Evolutionary conservation across 1,284 basidiomycete genomes (phyloP).

Genomic region (Thelephora terrestris): DNA sequence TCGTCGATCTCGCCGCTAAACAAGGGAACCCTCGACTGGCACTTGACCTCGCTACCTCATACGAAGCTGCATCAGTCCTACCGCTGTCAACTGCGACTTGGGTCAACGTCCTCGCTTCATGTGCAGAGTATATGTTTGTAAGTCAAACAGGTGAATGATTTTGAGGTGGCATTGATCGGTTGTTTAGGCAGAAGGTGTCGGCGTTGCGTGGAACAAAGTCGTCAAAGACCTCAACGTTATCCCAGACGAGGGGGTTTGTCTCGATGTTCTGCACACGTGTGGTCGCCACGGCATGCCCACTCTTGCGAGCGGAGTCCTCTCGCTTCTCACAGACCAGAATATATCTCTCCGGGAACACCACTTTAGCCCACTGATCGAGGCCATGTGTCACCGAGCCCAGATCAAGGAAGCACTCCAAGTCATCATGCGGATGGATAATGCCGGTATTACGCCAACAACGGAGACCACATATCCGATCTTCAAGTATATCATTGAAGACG

Average conservation of each 20-base stretch:
- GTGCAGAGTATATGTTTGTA: conserved; percentile 53
- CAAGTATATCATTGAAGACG: conserved; percentile 33
- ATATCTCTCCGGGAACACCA: conserved; percentile 57
- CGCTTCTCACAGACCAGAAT: conserved; percentile 36
- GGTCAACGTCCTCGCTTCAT: conserved; percentile 47
- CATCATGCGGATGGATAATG: conserved; percentile 44
- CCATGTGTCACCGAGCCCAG: conserved; percentile 41
- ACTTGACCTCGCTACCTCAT: conserved; percentile 50
- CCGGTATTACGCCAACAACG: conserved; percentile 32
- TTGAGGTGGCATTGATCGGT: not conserved
- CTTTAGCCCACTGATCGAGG: conserved; percentile 58
- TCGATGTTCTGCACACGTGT: conserved; percentile 61
- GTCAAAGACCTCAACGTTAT: conserved; percentile 40
- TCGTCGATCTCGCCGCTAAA: conserved; percentile 40
- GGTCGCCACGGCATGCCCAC: conserved; percentile 59
- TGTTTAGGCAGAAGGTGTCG: conserved; percentile 56
- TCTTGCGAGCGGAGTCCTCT: conserved; percentile 58
- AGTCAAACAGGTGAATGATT: conserved; percentile 21
- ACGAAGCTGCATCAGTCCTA: conserved; percentile 44
- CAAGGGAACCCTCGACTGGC: conserved; percentile 52
- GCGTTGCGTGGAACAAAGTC: conserved; percentile 51
- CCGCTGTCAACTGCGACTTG: conserved; percentile 44
- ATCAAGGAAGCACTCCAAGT: conserved; percentile 49
- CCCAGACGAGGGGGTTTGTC: conserved; percentile 68
- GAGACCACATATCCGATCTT: conserved; percentile 45